These are phyloP conservation scores for Mangifera indica DNA, from an alignment of 345 rosid species.

Conservation along the genomic window DNA sequence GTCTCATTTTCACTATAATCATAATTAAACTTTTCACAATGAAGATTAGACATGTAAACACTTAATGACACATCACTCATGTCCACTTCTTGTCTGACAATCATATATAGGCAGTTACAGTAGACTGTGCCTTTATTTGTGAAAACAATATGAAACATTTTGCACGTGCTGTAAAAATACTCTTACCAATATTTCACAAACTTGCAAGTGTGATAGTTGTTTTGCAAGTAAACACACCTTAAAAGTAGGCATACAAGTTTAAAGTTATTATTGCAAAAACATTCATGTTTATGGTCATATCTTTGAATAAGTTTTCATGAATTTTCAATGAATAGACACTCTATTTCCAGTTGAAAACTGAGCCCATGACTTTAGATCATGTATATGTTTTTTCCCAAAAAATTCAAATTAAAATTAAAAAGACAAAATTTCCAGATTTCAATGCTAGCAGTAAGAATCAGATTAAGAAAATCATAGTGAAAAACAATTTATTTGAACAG, in stretches of 20 bases:
- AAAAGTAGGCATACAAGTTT: neutral
- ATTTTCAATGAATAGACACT: neutral
- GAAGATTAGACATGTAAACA: neutral
- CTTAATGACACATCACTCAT: neutral
- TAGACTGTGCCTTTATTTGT: neutral
- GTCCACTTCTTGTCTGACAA: neutral
- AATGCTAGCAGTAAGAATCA: neutral
- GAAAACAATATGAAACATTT: neutral
- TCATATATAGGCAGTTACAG: too few species aligned
- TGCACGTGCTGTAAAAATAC: neutral
- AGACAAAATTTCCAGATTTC: neutral
- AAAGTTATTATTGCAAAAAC: neutral
- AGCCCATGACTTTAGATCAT: neutral
- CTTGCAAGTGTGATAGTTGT: neutral
- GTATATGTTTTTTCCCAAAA: neutral
- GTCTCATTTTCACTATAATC: neutral
- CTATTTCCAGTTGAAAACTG: neutral
- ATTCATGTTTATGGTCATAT: neutral
- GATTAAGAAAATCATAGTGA: neutral
- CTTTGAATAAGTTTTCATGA: neutral
- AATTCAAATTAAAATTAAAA: neutral
- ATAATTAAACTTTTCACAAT: neutral
- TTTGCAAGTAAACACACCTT: neutral
- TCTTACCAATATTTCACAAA: neutral
- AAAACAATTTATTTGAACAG: neutral